These are phyloP conservation scores for Crithidia mellificae DNA, from an alignment of 208 protist genomes.

Conservation along the genomic window DNA sequence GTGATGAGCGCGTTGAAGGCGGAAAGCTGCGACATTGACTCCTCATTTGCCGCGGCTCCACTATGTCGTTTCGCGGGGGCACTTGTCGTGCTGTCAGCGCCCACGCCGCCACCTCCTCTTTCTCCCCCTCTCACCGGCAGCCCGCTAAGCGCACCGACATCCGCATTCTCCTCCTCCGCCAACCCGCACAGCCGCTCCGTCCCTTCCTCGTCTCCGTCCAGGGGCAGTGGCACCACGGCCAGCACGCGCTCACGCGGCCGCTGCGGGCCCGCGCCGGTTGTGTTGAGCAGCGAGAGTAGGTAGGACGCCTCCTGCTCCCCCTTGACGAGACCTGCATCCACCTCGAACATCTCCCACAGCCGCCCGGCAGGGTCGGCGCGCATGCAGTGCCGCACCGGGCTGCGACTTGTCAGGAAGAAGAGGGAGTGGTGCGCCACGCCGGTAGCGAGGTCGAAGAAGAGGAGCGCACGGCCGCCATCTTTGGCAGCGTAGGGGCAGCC, in stretches of 20 bases:
- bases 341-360: constrained; percentile 54
- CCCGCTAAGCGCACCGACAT: background rate
- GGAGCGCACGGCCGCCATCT: constrained; percentile 37
- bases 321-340: constrained; percentile 32
- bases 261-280: constrained; percentile 14
- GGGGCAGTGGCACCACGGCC: constrained; percentile 29
- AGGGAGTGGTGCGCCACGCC: constrained; percentile 37
- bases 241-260: constrained; percentile 30
- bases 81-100: no score
- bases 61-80: no score
- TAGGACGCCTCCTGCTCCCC: constrained; percentile 29
- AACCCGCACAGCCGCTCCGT: constrained; percentile 5
- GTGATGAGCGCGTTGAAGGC: constrained; percentile 21
- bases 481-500: constrained; percentile 34
- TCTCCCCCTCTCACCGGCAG: background rate
- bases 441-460: constrained; percentile 49
- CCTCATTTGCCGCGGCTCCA: background rate
- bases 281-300: constrained; percentile 33
- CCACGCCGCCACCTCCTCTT: no score
- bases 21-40: constrained; percentile 8
- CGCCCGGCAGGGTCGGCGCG: constrained; percentile 41
- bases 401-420: constrained; percentile 45
- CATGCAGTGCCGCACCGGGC: constrained; percentile 39
- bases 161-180: background rate
- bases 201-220: constrained; percentile 26